These are phyloP conservation scores for Quercus ilex DNA, from an alignment of 306 rosid species.

Conservation along the genomic window DNA sequence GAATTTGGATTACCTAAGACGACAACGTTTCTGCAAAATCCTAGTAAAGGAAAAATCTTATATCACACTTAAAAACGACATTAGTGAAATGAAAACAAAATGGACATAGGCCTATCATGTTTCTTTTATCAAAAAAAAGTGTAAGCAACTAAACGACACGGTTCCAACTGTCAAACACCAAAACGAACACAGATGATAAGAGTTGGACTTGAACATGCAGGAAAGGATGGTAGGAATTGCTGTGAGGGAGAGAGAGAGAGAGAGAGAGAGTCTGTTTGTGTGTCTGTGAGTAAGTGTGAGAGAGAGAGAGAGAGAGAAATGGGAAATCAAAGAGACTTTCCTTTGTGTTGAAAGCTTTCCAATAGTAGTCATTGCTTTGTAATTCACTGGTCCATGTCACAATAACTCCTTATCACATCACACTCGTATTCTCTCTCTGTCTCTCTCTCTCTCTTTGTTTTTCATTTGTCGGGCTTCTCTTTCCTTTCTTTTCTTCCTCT, in stretches of 20 bases:
- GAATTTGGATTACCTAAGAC: not conserved
- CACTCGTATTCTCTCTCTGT: not conserved
- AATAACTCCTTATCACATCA: constrained; percentile 4
- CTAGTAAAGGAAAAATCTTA: not conserved
- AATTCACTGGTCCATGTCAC: constrained; percentile 19
- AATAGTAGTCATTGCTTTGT: not conserved
- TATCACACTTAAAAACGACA: not conserved
- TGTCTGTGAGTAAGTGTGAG: not conserved
- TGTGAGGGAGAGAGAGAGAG: not conserved
- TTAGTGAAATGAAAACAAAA: not conserved
- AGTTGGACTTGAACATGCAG: not conserved
- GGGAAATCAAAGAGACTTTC: constrained; percentile 15
- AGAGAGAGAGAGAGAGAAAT: not conserved
- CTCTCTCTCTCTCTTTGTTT: not conserved
- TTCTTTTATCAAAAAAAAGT: not conserved
- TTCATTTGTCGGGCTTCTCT: not conserved
- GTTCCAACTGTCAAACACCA: not conserved
- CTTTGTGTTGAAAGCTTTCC: constrained; percentile 28
- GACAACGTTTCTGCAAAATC: not conserved
- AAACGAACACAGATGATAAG: not conserved
- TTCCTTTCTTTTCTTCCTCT: not conserved
- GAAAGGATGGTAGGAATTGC: not conserved
- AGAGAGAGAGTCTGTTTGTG: not conserved
- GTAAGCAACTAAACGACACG: not conserved
- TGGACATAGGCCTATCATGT: not conserved